Evolutionary conservation across 257 asterid genomes (phyloP).

Genomic region (Solanum chilense): DNA sequence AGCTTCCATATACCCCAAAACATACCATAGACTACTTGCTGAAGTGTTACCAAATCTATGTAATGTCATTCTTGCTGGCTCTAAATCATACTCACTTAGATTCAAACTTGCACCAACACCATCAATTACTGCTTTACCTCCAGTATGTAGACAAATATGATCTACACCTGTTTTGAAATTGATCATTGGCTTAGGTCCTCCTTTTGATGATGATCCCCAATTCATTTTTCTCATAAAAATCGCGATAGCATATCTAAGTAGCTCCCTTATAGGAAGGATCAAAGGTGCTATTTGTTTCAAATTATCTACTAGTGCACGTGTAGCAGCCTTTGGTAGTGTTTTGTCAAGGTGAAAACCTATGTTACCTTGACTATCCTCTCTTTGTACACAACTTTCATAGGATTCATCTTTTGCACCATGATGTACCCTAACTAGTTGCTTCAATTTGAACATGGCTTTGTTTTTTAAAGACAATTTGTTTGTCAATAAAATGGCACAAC

Average conservation of each 20-base stretch:
- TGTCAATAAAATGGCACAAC: conserved; percentile 57
- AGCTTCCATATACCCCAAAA: conserved; percentile 80
- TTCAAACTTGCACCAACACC: conserved; percentile 43
- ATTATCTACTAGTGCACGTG: conserved; percentile 70
- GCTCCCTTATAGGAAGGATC: conserved; percentile 53
- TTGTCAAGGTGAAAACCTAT: conserved; percentile 67
- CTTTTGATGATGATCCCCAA: conserved; percentile 12
- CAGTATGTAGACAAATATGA: conserved; percentile 87
- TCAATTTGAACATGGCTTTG: conserved; percentile 49
- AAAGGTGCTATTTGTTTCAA: conserved; percentile 55
- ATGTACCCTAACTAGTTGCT: conserved; percentile 57
- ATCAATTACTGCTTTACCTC: conserved; percentile 91
- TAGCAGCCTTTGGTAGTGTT: conserved; percentile 67
- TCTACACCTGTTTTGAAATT: conserved; percentile 65
- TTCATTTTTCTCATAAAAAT: conserved; percentile 8
- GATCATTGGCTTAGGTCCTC: conserved; percentile 28
- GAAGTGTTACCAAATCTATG: conserved; percentile 94
- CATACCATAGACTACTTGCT: conserved; percentile 89
- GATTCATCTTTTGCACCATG: conserved; percentile 69
- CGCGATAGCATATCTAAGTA: conserved; percentile 26
- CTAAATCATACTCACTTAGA: conserved; percentile 55
- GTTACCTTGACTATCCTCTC: conserved; percentile 51
- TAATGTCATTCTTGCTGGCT: conserved; percentile 95
- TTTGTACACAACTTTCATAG: conserved; percentile 52
- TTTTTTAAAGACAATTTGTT: conserved; percentile 24